Evolutionary conservation across 1,139 yeast genomes (phyloP).

Genomic region (Taphrina wiesneri): DNA sequence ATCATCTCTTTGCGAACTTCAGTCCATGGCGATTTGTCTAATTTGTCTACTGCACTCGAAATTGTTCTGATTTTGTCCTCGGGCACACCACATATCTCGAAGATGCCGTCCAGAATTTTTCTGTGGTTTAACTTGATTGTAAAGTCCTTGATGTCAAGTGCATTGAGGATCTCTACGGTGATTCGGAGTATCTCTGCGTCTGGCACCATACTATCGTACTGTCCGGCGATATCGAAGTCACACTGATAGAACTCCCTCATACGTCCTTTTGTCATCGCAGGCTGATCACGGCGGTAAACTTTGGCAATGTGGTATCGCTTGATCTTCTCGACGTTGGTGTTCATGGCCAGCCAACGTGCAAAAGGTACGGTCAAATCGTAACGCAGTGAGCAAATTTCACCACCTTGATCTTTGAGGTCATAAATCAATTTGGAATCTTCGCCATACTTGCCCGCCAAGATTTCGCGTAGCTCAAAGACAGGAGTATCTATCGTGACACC

Average conservation of each 20-base stretch:
- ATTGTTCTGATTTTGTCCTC: constrained; percentile 91
- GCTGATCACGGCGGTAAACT: constrained; percentile 97
- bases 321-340: constrained; percentile 73
- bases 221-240: constrained; percentile 94
- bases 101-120: constrained; percentile 91
- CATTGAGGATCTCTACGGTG: constrained; percentile 77
- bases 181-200: constrained; percentile 85
- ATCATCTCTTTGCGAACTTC: constrained; percentile 89
- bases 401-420: constrained; percentile 97
- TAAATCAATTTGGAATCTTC: constrained; percentile 95
- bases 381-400: constrained; percentile 90
- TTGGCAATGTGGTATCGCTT: constrained; percentile 96
- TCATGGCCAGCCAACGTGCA: constrained; percentile 95
- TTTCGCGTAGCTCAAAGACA: constrained; percentile 91
- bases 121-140: constrained; percentile 92
- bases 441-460: constrained; percentile 94
- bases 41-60: constrained; percentile 92
- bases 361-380: constrained; percentile 97
- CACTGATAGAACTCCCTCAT: constrained; percentile 99
- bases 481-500: constrained; percentile 98
- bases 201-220: constrained; percentile 89
- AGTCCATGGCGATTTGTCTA: constrained; percentile 90
- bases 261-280: constrained; percentile 99
- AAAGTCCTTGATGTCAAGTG: constrained; percentile 82
- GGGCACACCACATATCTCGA: constrained; percentile 90